Evolutionary conservation across 2,329 filamentous ascomycete species (phyloP).

Genomic region (Trichoderma harzianum): DNA sequence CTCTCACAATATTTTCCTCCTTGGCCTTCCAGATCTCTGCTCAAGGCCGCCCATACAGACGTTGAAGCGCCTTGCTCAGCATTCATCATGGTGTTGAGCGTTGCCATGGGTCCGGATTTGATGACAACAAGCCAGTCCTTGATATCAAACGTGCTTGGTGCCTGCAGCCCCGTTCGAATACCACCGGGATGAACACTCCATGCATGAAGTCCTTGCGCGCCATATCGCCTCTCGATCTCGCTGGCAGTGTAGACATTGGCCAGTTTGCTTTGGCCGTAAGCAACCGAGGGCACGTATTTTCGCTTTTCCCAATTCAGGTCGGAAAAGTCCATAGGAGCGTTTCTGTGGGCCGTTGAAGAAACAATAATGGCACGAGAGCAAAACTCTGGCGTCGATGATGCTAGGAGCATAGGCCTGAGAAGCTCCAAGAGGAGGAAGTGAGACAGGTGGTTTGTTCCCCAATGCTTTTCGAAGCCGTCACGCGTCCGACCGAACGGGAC

Average conservation of each 20-base stretch:
- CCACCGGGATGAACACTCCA: conserved; percentile 44
- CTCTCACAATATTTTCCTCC: conserved; percentile 44
- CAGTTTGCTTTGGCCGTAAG: conserved; percentile 49
- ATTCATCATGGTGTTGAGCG: conserved; percentile 16
- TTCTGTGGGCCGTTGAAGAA: conserved; percentile 23
- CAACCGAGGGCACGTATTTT: conserved; percentile 28
- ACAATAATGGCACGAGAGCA: conserved; percentile 35
- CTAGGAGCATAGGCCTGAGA: conserved; percentile 37
- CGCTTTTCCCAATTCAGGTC: conserved; percentile 27
- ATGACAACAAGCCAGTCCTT: conserved; percentile 4
- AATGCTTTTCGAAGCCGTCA: conserved; percentile 43
- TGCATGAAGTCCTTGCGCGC: conserved; percentile 41
- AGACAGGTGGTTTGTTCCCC: conserved; percentile 43
- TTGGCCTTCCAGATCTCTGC: conserved; percentile 39
- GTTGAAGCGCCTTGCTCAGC: conserved; percentile 46
- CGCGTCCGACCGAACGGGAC: conserved; percentile 32
- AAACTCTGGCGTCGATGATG: conserved; percentile 25
- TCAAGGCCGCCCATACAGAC: conserved; percentile 41
- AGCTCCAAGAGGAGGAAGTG: conserved; percentile 44
- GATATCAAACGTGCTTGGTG: background rate
- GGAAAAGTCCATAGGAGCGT: conserved; percentile 16
- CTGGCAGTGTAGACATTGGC: conserved; percentile 51
- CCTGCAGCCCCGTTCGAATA: conserved; percentile 31
- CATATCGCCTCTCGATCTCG: conserved; percentile 49
- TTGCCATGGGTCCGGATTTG: background rate